Evolutionary conservation across 352 stramenopile species (phyloP), one percentile per base, ranked within the genome.

Genomic region (Pelagophyceae sp.): DNA sequence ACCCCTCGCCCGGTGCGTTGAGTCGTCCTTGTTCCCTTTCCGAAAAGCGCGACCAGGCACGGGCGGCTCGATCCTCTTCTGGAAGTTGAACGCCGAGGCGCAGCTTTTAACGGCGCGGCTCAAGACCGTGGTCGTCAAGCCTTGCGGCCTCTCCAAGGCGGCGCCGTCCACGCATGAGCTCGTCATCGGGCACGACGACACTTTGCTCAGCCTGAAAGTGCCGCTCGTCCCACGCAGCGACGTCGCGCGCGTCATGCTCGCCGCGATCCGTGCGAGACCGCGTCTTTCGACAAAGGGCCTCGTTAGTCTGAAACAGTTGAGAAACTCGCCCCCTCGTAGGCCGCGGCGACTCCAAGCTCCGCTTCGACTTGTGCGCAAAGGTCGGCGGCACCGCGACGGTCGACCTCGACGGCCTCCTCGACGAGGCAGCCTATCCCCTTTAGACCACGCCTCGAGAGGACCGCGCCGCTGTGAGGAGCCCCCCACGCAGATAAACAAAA

Each of bases 11-110:
- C 17, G 17, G 23, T 2, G 23, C 20, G n/a, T n/a, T n/a, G n/a
- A n/a, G n/a, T n/a, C n/a, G n/a, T n/a, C n/a, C n/a, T n/a, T n/a
- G n/a, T n/a, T n/a, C n/a, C n/a, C n/a, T n/a, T n/a, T n/a, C n/a
- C n/a, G n/a, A n/a, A n/a, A n/a, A n/a, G n/a, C n/a, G n/a, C n/a
- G n/a, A n/a, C n/a, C n/a, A n/a, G n/a, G n/a, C n/a, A 23, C 45
- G 61, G 61, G n/a, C n/a, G n/a, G n/a, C 27, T 6, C 1, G 1
- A 71, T 71, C 61, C 31, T 71, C 29, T 71, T 71, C 61, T 71
- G 33, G 29, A 71, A 71, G 61, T 37, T 71, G 5, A 71, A 71
- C 33, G 61, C 61, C 3, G 61, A 71, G 61, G 61, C 61, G n/a
- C 29, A 40, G 5, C 15, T 71, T 1, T 31, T 71, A 27, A 31